Evolutionary conservation across 108 stramenopile species (phyloP), one percentile per base, ranked within the genome.

Genomic region (Cyclotella cryptica): DNA sequence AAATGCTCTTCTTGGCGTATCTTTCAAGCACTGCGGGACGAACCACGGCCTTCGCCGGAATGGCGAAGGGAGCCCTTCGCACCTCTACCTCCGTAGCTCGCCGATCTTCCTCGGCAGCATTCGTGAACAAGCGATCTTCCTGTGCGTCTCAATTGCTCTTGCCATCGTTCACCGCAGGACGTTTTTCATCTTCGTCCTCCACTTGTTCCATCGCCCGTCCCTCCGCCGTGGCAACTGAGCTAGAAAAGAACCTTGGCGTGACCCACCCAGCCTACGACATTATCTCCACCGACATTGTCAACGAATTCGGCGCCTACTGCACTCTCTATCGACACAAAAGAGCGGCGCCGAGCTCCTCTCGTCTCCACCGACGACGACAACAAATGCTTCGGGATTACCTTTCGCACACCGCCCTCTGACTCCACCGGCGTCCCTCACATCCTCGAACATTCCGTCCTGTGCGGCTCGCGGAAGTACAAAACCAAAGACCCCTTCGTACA

Each of bases 401-500:
- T 99, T 74, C 92, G 97, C 27, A 99, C 99, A 30, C 98, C 98
- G 2, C 97, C 98, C 19, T 71, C 87, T 29, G 98, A 98, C 80
- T 91, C 89, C 10, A 98, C 98, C 1, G 99, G 98, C 53, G 92
- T 99, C 14, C 97, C 99, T 3, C 99, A 99, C 78, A 98, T 99
- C 73, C 87, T 99, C 24, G 98, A 99, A 83, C 99, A 99, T 81
- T 91, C 89, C 0, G 98, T 99, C 17, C 88, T 99, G 22, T 99
- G 98, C 67, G 99, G 99, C 17, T 91, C 89, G 78, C 79, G 93
- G 29, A 98, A 97, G 78, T 99, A 94, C 88, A 95, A 89, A 45
- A 90, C 96, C 30, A 98, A 99, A 84, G 98, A 99, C 79, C 98
- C 99, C 26, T 99, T 99, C 70, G 96, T 98, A 18, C 97, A 99